These are phyloP conservation scores for Rhizopogon vesiculosus DNA, from an alignment of 768 basidiomycete genomes.

Conservation along the genomic window DNA sequence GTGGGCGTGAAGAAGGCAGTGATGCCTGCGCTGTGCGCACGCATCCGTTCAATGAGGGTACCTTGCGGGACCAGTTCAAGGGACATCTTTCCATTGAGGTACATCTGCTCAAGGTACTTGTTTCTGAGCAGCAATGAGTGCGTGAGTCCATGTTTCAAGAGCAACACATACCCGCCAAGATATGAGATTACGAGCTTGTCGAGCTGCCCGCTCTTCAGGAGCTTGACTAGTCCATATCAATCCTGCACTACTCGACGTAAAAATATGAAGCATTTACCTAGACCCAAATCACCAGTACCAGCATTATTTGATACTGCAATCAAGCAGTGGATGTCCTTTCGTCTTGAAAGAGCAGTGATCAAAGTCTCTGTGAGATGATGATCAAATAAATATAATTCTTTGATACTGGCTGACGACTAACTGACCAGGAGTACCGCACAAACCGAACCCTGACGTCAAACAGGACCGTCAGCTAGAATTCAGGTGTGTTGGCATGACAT, in stretches of 20 bases:
- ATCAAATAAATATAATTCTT: not conserved
- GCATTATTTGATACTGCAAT: constrained; percentile 87
- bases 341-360: constrained; percentile 63
- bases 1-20: constrained; percentile 87
- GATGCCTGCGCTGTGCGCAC: constrained; percentile 79
- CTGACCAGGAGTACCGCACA: constrained; percentile 77
- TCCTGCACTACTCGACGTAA: not conserved
- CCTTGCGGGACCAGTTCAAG: constrained; percentile 86
- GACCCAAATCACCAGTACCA: constrained; percentile 58
- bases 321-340: constrained; percentile 60
- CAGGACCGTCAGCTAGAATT: not conserved
- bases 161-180: constrained; percentile 60
- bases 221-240: constrained; percentile 41
- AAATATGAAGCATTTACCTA: constrained; percentile 36
- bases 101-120: constrained; percentile 73
- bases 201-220: constrained; percentile 68
- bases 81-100: constrained; percentile 70
- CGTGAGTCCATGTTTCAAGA: not conserved
- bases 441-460: constrained; percentile 59
- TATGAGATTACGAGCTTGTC: constrained; percentile 80
- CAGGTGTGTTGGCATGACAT: constrained; percentile 8
- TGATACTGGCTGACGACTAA: not conserved
- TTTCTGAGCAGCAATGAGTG: constrained; percentile 41
- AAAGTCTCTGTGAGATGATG: constrained; percentile 53
- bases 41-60: constrained; percentile 77